Conservation (phyloP, 371 early-diverging fungal species). For the Conidiobolus incongruus region DNA sequence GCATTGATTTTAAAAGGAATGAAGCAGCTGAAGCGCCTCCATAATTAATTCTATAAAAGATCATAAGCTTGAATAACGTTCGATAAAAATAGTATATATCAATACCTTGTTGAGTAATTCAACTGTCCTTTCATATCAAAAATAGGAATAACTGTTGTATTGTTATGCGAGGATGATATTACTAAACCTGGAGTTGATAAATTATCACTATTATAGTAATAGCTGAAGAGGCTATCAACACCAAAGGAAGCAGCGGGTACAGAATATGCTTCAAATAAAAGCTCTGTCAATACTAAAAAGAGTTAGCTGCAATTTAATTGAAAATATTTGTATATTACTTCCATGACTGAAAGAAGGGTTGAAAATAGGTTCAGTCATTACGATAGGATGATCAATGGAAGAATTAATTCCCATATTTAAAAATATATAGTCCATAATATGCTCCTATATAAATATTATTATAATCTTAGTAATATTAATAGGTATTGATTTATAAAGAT, state of each 20-base stretch:
- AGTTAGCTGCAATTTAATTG: background rate
- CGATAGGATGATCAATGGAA: constrained; percentile 42
- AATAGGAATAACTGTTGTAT: constrained; percentile 60
- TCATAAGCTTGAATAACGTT: background rate
- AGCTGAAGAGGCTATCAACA: constrained; percentile 68
- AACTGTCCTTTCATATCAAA: constrained; percentile 24
- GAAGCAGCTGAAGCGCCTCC: constrained; percentile 54
- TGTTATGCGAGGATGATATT: constrained; percentile 39
- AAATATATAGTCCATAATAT: constrained; percentile 65
- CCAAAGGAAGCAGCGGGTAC: constrained; percentile 60
- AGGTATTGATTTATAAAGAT: background rate
- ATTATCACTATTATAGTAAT: constrained; percentile 31
- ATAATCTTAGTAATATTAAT: too few relatives aligned
- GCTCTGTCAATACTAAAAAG: constrained; percentile 43
- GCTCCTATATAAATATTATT: too few relatives aligned
- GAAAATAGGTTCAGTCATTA: constrained; percentile 69
- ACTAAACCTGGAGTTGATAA: constrained; percentile 37
- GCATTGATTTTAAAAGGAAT: constrained; percentile 62
- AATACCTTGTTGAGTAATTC: constrained; percentile 32
- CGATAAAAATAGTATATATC: background rate
- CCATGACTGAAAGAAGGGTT: constrained; percentile 47
- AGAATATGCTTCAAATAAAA: constrained; percentile 66
- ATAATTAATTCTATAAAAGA: constrained; percentile 21
- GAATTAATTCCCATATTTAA: constrained; percentile 49
- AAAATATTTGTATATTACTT: constrained; percentile 14